Percentiles rank a stretch among this genome's conserved stretches.
phyloP scores from a whole-genome alignment of 106 monocot genomes.

The Agapanthus africanus region DNA sequence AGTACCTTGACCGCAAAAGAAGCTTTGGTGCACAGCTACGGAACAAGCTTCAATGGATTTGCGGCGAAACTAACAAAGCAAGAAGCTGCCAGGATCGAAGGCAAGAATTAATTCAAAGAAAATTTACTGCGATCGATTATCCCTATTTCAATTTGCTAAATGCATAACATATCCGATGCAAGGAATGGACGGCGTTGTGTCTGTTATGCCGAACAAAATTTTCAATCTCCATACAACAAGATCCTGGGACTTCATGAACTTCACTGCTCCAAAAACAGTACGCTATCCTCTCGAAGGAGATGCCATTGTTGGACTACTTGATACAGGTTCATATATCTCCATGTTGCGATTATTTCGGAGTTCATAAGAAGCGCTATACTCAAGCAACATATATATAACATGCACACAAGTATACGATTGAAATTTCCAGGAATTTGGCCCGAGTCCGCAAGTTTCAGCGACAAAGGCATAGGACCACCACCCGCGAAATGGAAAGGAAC shows the following conservation, averaged over 20 bases:
- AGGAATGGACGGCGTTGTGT: slow-evolving; percentile 18
- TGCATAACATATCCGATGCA: too few relatives aligned
- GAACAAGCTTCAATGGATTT: slow-evolving; percentile 16
- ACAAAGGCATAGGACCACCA: background rate
- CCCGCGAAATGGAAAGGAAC: slow-evolving; percentile 27
- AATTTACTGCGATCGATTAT: too few relatives aligned
- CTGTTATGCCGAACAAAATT: slow-evolving; percentile 11
- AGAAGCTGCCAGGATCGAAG: slow-evolving; percentile 9
- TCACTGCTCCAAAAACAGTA: background rate
- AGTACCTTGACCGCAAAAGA: background rate
- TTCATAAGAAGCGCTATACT: too few relatives aligned
- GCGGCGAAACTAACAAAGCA: slow-evolving; percentile 12
- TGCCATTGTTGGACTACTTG: slow-evolving; percentile 11
- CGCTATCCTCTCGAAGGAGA: background rate
- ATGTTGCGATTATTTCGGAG: too few relatives aligned
- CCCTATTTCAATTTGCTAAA: too few relatives aligned
- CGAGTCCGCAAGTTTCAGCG: slow-evolving; percentile 1
- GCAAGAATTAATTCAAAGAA: background rate
- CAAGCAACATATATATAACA: too few relatives aligned
- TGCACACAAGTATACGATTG: too few relatives aligned
- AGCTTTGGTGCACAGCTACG: slow-evolving; percentile 4
- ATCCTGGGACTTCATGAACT: slow-evolving; percentile 20
- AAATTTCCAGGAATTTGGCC: slow-evolving; percentile 13
- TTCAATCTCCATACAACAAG: slow-evolving; percentile 18
- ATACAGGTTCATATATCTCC: slow-evolving; percentile 16